Evolutionary conservation across 176 grass and related monocot species (phyloP).

Genomic region (Cenchrus fungigraminus): DNA sequence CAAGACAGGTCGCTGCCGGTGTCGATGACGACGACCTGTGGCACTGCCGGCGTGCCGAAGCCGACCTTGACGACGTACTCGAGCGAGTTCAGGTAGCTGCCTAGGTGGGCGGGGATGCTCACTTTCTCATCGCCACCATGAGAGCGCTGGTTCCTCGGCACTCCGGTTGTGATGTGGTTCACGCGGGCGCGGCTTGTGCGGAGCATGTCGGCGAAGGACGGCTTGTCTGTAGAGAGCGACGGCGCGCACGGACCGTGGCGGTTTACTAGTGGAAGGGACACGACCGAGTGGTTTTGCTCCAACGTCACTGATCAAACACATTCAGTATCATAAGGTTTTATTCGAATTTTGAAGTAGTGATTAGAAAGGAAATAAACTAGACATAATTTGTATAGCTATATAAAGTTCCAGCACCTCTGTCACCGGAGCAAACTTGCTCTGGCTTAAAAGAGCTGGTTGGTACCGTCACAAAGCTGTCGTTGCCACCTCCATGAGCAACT

Average conservation of each 20-base stretch:
- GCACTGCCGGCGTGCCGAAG: constrained; percentile 9
- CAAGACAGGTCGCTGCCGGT: constrained; percentile 85
- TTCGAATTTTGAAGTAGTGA: not conserved
- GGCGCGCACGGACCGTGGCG: constrained; percentile 9
- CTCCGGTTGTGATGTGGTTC: not conserved
- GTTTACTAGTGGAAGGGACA: not conserved
- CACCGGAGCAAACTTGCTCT: not conserved
- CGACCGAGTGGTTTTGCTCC: not conserved
- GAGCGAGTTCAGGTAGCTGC: not conserved
- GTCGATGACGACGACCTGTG: constrained; percentile 40
- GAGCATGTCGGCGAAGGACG: not conserved
- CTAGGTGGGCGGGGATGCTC: not conserved
- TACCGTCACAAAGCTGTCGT: not conserved
- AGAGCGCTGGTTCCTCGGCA: not conserved
- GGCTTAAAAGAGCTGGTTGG: constrained; percentile 1
- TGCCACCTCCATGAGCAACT: not conserved
- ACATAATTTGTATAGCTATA: not conserved
- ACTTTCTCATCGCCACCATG: not conserved
- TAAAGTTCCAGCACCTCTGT: not conserved
- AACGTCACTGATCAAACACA: not conserved
- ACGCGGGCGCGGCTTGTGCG: not conserved
- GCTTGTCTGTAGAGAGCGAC: not conserved
- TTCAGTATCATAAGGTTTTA: not conserved
- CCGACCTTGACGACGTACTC: not conserved
- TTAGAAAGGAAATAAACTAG: not conserved